A percentile compares a stretch with the other conserved stretches of the same genome.
These are phyloP conservation scores for Dalbergia oliveri DNA, from an alignment of 306 rosid genomes.

Conservation along the genomic window DNA sequence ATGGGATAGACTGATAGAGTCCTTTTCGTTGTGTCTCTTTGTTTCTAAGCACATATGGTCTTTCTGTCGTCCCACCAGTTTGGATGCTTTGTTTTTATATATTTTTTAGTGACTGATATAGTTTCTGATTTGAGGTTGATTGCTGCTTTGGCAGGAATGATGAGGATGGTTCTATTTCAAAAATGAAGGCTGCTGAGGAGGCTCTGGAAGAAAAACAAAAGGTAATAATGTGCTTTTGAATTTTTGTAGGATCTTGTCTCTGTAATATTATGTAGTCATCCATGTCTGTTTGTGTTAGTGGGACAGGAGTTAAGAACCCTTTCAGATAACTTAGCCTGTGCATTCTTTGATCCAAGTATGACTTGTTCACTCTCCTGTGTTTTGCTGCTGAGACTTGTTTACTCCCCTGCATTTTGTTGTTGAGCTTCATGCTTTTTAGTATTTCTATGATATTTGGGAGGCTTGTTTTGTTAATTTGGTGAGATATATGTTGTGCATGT, in stretches of 20 bases:
- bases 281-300: neutral
- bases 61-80: neutral
- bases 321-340: conserved; percentile 9
- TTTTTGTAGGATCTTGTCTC: conserved; percentile 15
- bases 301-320: conserved; percentile 9
- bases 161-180: conserved; percentile 74
- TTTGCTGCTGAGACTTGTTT: neutral
- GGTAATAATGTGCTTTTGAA: conserved; percentile 54
- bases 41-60: neutral
- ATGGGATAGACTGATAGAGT: no score
- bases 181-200: conserved; percentile 90
- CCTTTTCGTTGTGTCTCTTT: no score
- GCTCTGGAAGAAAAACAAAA: conserved; percentile 83
- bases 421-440: conserved; percentile 15
- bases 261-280: conserved; percentile 8
- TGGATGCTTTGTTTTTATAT: conserved; percentile 26
- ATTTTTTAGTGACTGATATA: conserved; percentile 33
- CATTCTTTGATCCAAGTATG: neutral
- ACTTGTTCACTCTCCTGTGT: neutral
- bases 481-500: neutral
- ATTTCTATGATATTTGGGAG: conserved; percentile 19
- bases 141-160: conserved; percentile 73
- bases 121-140: conserved; percentile 52
- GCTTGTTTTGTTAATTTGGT: conserved; percentile 21
- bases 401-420: conserved; percentile 8